A percentile compares a stretch with the other conserved stretches of the same genome.
Evolutionary conservation across 495 filamentous ascomycete genomes (phyloP).

Genomic region (Trichoderma orchidacearum): DNA sequence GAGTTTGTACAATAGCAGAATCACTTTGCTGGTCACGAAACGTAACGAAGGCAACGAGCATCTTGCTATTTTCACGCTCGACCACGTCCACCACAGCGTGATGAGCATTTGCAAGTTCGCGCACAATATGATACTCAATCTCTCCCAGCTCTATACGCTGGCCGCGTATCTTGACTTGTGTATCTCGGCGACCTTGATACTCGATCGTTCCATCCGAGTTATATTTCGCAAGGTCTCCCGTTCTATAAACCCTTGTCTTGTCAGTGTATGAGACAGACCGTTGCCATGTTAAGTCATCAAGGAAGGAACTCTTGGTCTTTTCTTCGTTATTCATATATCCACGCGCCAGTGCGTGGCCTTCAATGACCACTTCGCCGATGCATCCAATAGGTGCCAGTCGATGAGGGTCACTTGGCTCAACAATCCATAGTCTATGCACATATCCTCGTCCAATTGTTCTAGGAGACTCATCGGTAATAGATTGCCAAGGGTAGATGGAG

Average conservation of each 20-base stretch:
- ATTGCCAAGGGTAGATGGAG: constrained; percentile 10
- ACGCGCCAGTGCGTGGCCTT: background rate
- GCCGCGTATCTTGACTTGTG: background rate
- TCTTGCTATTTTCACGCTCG: background rate
- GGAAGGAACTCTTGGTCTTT: constrained; percentile 5
- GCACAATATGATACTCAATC: background rate
- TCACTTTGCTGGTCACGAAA: background rate
- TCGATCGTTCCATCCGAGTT: background rate
- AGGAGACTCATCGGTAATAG: constrained; percentile 7
- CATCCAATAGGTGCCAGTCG: background rate
- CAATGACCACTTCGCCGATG: background rate
- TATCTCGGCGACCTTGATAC: background rate
- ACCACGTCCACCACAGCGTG: background rate
- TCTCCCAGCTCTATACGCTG: background rate
- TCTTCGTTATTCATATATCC: constrained; percentile 4
- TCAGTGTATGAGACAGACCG: background rate
- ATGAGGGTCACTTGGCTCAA: background rate
- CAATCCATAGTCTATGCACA: background rate
- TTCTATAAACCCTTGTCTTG: background rate
- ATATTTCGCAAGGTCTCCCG: background rate
- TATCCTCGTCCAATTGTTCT: background rate
- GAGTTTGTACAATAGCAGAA: background rate
- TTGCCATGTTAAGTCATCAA: constrained; percentile 4
- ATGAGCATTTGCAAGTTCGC: background rate
- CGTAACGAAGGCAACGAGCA: background rate